Conservation (phyloP, 1,284 basidiomycete species). For the Kwoniella shivajii region DNA sequence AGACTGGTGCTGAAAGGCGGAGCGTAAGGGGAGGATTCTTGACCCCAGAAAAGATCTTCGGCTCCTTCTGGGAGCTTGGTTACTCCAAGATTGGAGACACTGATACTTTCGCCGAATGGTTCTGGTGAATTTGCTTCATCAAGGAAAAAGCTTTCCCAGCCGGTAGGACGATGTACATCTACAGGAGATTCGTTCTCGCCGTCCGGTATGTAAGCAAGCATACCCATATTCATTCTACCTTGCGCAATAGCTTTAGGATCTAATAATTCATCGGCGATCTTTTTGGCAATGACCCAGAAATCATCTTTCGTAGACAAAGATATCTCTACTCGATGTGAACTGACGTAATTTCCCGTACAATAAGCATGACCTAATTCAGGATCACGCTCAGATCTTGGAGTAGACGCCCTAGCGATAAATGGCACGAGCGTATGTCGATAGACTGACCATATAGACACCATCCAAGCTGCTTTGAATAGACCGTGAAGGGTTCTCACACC, state of each 20-base stretch:
- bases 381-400: conserved; percentile 36
- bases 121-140: conserved; percentile 13
- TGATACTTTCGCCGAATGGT: conserved; percentile 25
- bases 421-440: conserved; percentile 8
- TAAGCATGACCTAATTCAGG: conserved; percentile 24
- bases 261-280: conserved; percentile 10
- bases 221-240: conserved; percentile 33
- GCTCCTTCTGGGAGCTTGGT: conserved; percentile 28
- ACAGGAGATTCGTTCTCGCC: conserved; percentile 2
- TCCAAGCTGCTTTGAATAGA: conserved; percentile 32
- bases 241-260: conserved; percentile 10
- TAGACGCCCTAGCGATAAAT: conserved; percentile 12
- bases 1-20: conserved; percentile 25
- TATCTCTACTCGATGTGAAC: conserved; percentile 19
- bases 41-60: conserved; percentile 37
- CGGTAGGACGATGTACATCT: conserved; percentile 33
- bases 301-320: conserved; percentile 3
- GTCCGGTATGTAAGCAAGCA: conserved; percentile 42
- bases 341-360: conserved; percentile 40
- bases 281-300: conserved; percentile 33
- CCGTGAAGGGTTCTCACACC: conserved; percentile 41
- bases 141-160: conserved; percentile 44
- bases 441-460: conserved; percentile 33
- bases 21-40: conserved; percentile 29
- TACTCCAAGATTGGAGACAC: conserved; percentile 43